Conservation (phyloP, 306 rosid species). For the Psophocarpus tetragonolobus region DNA sequence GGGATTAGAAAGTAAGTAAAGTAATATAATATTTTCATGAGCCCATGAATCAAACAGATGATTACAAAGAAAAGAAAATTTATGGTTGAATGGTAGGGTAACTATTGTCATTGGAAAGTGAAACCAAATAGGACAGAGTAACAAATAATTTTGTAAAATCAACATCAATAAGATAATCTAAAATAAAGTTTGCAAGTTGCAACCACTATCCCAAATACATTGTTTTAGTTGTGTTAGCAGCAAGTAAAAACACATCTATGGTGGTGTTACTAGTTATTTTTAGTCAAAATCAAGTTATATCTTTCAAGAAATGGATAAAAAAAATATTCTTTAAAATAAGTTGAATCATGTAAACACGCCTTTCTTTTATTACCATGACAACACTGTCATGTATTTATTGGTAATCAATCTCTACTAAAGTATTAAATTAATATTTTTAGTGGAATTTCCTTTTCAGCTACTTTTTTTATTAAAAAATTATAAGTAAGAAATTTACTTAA, state of each 20-base stretch:
- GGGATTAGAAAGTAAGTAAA: background rate
- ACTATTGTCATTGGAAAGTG: background rate
- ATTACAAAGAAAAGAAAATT: background rate
- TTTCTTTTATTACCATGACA: too few relatives aligned
- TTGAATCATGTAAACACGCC: too few relatives aligned
- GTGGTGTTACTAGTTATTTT: background rate
- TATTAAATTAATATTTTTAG: too few relatives aligned
- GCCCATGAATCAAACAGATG: background rate
- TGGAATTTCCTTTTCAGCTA: too few relatives aligned
- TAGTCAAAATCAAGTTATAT: background rate
- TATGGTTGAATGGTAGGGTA: background rate
- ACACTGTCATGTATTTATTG: too few relatives aligned
- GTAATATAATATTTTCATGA: background rate
- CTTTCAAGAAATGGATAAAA: too few relatives aligned
- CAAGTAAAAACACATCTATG: background rate
- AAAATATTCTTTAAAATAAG: too few relatives aligned
- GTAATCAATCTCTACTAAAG: too few relatives aligned
- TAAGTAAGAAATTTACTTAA: too few relatives aligned
- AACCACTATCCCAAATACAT: background rate
- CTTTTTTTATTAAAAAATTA: too few relatives aligned
- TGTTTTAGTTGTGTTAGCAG: background rate
- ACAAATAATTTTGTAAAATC: background rate
- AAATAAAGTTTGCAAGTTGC: background rate
- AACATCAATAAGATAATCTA: background rate
- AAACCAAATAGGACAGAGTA: background rate